Conservation (phyloP, 2,329 filamentous ascomycete genomes). For the Sporothrix phasma region DNA sequence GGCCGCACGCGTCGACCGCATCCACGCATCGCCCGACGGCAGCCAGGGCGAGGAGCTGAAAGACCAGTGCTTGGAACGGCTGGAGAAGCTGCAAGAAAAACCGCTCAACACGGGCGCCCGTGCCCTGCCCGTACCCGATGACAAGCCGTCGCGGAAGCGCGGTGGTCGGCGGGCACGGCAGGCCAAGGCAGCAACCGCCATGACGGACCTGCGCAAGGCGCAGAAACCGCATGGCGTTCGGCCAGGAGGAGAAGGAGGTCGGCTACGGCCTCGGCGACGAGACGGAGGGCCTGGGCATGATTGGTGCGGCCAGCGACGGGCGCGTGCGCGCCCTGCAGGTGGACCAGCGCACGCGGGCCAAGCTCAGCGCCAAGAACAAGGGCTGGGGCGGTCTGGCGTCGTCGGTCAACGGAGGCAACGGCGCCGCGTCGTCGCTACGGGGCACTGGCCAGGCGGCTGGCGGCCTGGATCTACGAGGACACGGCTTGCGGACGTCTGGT, state of each 20-base stretch:
- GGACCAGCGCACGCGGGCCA: conserved; percentile 85
- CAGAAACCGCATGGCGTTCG: conserved; percentile 95
- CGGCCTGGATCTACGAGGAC: conserved; percentile 62
- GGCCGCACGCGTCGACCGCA: conserved; percentile 82
- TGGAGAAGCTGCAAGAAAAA: conserved; percentile 89
- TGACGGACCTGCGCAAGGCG: conserved; percentile 92
- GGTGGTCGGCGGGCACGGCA: conserved; percentile 83
- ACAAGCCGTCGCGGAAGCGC: conserved; percentile 87
- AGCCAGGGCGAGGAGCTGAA: conserved; percentile 74
- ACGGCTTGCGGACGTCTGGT: conserved; percentile 70
- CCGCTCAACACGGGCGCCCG: conserved; percentile 79
- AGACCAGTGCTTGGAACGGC: conserved; percentile 68
- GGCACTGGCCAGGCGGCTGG: conserved; percentile 59
- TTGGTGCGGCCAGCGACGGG: conserved; percentile 80
- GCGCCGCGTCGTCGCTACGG: conserved; percentile 69
- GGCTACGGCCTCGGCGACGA: conserved; percentile 81
- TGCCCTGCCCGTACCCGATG: conserved; percentile 84
- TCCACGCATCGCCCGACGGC: conserved; percentile 72
- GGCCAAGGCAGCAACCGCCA: conserved; percentile 91
- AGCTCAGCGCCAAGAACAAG: conserved; percentile 88
- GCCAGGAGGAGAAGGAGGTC: conserved; percentile 88
- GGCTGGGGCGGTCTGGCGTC: conserved; percentile 66
- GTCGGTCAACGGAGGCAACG: conserved; percentile 30
- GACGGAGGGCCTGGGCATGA: conserved; percentile 88
- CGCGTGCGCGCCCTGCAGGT: conserved; percentile 80